Evolutionary conservation across 2,329 filamentous ascomycete genomes (phyloP), one percentile per base, ranked within the genome.

Genomic region (Hypoxylon sp.): DNA sequence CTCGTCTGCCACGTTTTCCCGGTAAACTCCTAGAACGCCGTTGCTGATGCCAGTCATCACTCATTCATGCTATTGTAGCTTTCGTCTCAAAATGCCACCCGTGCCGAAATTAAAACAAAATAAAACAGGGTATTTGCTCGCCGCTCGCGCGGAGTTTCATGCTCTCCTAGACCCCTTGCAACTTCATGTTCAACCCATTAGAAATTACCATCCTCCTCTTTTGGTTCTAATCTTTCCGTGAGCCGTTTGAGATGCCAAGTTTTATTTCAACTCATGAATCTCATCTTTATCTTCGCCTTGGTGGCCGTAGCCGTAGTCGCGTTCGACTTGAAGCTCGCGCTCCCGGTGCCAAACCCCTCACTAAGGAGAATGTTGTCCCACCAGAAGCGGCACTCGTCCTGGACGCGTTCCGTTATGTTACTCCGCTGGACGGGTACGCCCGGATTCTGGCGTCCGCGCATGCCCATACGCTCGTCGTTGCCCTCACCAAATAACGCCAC

Each of bases 401-500:
- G 75, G 62, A 85, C 83, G 62, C 78, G 77, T 3, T 72, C 74
- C 20, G 78, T 84, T 76, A 81, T 72, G 57, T 52, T 75, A 65
- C 78, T 74, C 56, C 82, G 75, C 56, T 79, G 71, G 0, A 81
- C 84, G 1, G 82, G 77, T 2, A 76, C 72, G 1, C 85, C 87
- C 10, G 59, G 70, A 20, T 71, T 72, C 32, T 56, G 52, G 64
- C 81, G 69, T 64, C 78, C 71, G 67, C 48, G 34, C 3, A 67
- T 65, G 20, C 64, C 68, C 65, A 79, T 76, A 4, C 76, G 74
- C 76, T 89, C 86, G 67, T 87, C 80, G 68, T 89, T 89, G 2
- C 85, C 87, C 39, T 79, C 70, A 1, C 87, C 87, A 74, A 90
- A 90, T 2, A 89, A 79, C 70, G 87, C 76, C 39, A 85, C 68